Evolutionary conservation across 352 stramenopile species (phyloP), one percentile per base, ranked within the genome.

Genomic region (Phytophthora constricta): DNA sequence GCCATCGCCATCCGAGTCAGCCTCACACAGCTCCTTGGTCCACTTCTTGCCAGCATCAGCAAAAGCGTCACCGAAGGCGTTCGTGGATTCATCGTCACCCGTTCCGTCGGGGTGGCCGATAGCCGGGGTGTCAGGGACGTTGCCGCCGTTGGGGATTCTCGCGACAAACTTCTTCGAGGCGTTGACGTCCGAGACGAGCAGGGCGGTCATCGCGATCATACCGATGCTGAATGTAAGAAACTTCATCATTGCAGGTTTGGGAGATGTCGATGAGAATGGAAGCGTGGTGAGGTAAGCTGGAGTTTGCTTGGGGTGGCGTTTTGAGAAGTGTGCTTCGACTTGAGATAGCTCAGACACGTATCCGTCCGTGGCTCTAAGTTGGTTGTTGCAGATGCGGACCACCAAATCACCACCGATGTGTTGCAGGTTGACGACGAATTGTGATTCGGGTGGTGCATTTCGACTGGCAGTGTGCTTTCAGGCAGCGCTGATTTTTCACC

Each of bases 1-100:
- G 9, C 87, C 87, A 58, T 95, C 86, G 19, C 81, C 79, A 42
- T 95, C 87, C 23, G 68, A 58, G 25, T 76, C 68, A 3, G 54
- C 49, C 23, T 76, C 13, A 27, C 65, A 73, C 34, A 73, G 39
- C 8, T 41, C 59, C n/a, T 45, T 49, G 48, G 61, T 73, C 65
- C 65, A 73, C 54, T 66, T 60, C n/a, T 60, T 16, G 4, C 50
- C 58, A 25, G 43, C 49, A 14, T 20, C 31, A 19, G 33, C 39
- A 59, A 73, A 73, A 10, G 42, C 45, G 14, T 65, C 28, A 17
- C 65, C 65, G 26, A 74, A 74, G 11, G 59, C 27, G 45, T 89
- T 90, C 20, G 56, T 63, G 43, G 51, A 19, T 5, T 27, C 26
- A 4, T 17, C 26, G 4, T 49, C 42, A 25, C 70, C 70, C 5